These are phyloP conservation scores for Brachypodium distachyon DNA, from an alignment of 202 grass and related monocot species.

Conservation along the genomic window DNA sequence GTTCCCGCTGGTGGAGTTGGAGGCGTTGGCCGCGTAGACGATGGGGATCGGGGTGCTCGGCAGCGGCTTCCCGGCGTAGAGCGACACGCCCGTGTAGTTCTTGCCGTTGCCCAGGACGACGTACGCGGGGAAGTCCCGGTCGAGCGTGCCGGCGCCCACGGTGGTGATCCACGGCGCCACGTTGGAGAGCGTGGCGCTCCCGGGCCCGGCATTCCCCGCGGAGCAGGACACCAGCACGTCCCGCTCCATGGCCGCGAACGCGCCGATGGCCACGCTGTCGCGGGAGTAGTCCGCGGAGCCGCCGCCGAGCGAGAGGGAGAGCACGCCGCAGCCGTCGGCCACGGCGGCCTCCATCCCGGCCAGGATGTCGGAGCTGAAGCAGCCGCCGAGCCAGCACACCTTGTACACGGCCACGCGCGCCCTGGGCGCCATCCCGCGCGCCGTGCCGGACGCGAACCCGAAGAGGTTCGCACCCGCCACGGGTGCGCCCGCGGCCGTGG, in stretches of 20 bases:
- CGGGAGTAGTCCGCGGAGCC: conserved; percentile 57
- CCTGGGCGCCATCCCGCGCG: conserved; percentile 58
- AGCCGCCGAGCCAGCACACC: conserved; percentile 79
- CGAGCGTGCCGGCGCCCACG: conserved; percentile 67
- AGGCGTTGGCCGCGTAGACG: conserved; percentile 69
- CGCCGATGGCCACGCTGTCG: conserved; percentile 77
- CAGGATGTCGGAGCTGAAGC: conserved; percentile 87
- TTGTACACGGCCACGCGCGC: conserved; percentile 73
- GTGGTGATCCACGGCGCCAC: conserved; percentile 93
- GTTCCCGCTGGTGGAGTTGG: conserved; percentile 61
- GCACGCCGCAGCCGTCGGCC: conserved; percentile 62
- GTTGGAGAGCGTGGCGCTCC: conserved; percentile 58
- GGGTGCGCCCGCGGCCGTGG: conserved; percentile 45
- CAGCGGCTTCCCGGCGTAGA: conserved; percentile 59
- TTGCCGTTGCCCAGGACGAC: conserved; percentile 60
- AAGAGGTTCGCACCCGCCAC: conserved; percentile 43
- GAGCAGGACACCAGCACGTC: conserved; percentile 72
- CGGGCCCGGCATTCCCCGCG: conserved; percentile 57
- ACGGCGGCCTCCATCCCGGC: conserved; percentile 71
- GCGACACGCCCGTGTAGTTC: conserved; percentile 67
- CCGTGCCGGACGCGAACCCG: conserved; percentile 63
- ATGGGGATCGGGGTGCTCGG: conserved; percentile 25
- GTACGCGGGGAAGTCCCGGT: conserved; percentile 89
- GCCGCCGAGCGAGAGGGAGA: conserved; percentile 78
- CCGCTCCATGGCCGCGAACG: conserved; percentile 72